phyloP scores from a whole-genome alignment of 345 rosid species.

The Rhodomyrtus tomentosa region DNA sequence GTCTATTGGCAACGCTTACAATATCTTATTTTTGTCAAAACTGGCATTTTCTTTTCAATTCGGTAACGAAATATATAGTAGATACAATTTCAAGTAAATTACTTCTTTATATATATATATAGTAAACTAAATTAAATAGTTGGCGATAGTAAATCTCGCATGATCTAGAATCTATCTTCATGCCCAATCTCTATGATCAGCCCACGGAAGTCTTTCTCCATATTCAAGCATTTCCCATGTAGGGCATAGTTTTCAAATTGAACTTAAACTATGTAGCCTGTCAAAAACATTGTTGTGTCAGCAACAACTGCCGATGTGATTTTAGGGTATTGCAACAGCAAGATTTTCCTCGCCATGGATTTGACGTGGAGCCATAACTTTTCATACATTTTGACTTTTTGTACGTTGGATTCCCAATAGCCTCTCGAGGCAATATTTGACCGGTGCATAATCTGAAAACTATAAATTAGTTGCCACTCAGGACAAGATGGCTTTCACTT shows the following conservation, averaged over 20 bases:
- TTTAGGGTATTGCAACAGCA: neutral
- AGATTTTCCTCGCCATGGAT: neutral
- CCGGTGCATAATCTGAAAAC: neutral
- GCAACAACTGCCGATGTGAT: neutral
- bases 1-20: neutral
- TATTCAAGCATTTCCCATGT: neutral
- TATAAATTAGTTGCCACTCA: neutral
- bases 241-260: neutral
- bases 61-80: neutral
- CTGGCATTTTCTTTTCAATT: neutral
- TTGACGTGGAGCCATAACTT: neutral
- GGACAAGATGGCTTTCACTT: neutral
- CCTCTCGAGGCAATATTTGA: neutral
- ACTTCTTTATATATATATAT: neutral
- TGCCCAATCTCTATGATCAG: neutral
- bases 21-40: neutral
- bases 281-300: neutral
- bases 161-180: neutral
- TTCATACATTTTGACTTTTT: neutral
- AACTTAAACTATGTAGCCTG: neutral
- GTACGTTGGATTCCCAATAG: neutral
- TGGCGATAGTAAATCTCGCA: rapidly evolving
- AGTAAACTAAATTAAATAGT: neutral
- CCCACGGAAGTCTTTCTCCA: neutral
- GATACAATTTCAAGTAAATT: neutral